These are phyloP conservation scores for Adiantum capillusveneris DNA, from an alignment of 75 land plant species.

Conservation along the genomic window DNA sequence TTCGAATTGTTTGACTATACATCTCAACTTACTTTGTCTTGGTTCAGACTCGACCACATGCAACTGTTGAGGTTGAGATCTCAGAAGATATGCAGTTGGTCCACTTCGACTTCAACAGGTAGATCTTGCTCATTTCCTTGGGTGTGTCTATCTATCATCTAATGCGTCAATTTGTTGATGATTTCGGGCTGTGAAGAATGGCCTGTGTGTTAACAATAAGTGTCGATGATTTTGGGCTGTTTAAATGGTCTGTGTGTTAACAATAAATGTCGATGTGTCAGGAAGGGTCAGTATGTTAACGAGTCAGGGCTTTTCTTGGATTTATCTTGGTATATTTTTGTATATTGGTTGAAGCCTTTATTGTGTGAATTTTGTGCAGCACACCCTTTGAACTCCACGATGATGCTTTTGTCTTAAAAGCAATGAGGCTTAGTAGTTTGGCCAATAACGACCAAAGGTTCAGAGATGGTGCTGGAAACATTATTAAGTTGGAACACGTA, in stretches of 20 bases:
- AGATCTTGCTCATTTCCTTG: constrained; percentile 2
- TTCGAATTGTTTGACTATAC: not conserved
- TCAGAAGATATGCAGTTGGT: constrained; percentile 37
- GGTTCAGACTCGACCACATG: constrained; percentile 30
- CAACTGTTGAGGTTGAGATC: constrained; percentile 34
- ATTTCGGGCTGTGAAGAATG: too few species aligned
- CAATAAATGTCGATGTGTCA: too few species aligned
- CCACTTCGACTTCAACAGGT: constrained; percentile 39
- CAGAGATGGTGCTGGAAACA: not conserved
- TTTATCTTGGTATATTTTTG: too few species aligned
- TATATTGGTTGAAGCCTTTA: too few species aligned
- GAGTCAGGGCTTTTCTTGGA: too few species aligned
- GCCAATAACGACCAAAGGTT: not conserved
- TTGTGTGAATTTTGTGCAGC: constrained; percentile 11
- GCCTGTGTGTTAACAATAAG: too few species aligned
- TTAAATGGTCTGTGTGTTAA: too few species aligned
- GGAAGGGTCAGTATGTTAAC: too few species aligned
- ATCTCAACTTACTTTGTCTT: not conserved
- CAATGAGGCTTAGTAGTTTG: constrained; percentile 17
- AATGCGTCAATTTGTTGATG: too few species aligned
- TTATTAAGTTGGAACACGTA: not conserved
- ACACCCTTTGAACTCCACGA: constrained; percentile 32
- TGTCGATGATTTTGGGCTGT: too few species aligned
- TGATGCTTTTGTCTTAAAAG: constrained; percentile 34
- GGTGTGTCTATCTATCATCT: not conserved